Conservation (phyloP, 192 early-diverging fungal species). For the Dispira simplex region DNA sequence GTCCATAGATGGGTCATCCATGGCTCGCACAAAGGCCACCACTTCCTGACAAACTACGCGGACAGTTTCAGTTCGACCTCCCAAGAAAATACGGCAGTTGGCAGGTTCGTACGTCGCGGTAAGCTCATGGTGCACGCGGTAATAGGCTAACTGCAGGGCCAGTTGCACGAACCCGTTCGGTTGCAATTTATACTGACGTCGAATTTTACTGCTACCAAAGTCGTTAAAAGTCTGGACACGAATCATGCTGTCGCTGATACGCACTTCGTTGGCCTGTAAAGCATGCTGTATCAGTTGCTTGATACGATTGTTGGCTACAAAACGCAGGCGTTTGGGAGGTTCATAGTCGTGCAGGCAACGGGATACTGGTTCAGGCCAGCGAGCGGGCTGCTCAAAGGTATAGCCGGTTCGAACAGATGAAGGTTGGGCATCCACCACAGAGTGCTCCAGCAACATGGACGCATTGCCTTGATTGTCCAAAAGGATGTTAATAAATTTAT, state of each 20-base stretch:
- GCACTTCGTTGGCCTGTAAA: background rate
- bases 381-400: conserved; percentile 19
- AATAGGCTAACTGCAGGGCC: conserved; percentile 62
- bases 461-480: conserved; percentile 46
- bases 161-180: conserved; percentile 66
- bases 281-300: background rate
- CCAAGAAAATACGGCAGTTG: conserved; percentile 45
- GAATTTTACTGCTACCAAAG: background rate
- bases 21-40: conserved; percentile 43
- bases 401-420: conserved; percentile 31
- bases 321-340: background rate
- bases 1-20: conserved; percentile 27
- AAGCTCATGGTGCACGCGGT: conserved; percentile 38
- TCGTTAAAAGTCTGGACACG: background rate
- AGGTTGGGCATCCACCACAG: conserved; percentile 51
- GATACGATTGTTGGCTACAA: background rate
- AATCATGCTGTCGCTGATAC: background rate
- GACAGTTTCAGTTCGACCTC: conserved; percentile 74
- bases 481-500: conserved; percentile 44
- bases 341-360: background rate
- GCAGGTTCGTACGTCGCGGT: conserved; percentile 67
- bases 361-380: background rate
- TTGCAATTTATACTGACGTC: conserved; percentile 2
- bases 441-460: conserved; percentile 43
- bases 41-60: conserved; percentile 46